A percentile compares a stretch with the other conserved stretches of the same genome.
Evolutionary conservation across 495 filamentous ascomycete genomes (phyloP).

Genomic region (Neurospora discreta): DNA sequence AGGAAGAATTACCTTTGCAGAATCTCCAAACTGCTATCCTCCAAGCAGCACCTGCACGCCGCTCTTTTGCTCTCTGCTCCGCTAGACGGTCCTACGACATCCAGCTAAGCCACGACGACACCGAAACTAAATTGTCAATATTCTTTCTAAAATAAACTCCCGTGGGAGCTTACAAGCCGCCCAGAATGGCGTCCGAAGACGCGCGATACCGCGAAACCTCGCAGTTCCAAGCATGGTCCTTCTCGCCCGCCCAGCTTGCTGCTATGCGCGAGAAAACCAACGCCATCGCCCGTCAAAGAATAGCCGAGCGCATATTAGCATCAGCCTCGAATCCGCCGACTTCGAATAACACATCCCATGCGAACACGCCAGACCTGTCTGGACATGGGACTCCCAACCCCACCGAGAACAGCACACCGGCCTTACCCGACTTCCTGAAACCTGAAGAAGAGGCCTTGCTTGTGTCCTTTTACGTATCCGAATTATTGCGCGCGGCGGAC

Average conservation of each 20-base stretch:
- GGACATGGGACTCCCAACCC: slow-evolving; percentile 22
- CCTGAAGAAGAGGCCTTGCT: slow-evolving; percentile 71
- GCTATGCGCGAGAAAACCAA: slow-evolving; percentile 68
- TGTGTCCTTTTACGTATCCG: slow-evolving; percentile 67
- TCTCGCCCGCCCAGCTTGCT: slow-evolving; percentile 59
- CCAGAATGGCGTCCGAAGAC: slow-evolving; percentile 57
- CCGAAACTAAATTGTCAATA: background rate
- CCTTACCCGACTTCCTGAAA: slow-evolving; percentile 59
- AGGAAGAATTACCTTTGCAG: background rate
- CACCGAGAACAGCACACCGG: slow-evolving; percentile 19
- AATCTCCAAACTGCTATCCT: background rate
- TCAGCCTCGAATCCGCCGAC: slow-evolving; percentile 12
- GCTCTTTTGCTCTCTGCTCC: background rate
- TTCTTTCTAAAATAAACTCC: background rate
- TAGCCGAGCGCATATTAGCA: slow-evolving; percentile 34
- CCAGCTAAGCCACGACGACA: background rate
- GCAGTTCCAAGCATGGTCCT: slow-evolving; percentile 91
- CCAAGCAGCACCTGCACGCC: background rate
- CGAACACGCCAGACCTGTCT: slow-evolving; percentile 25
- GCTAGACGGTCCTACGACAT: background rate
- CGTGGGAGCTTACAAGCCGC: background rate
- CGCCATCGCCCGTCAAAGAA: slow-evolving; percentile 55
- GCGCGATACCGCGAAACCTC: slow-evolving; percentile 83
- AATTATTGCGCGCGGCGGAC: slow-evolving; percentile 62
- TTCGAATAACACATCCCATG: slow-evolving; percentile 8